Conservation (phyloP, 1,284 basidiomycete genomes). For the Coniferiporia sulphurascens region DNA sequence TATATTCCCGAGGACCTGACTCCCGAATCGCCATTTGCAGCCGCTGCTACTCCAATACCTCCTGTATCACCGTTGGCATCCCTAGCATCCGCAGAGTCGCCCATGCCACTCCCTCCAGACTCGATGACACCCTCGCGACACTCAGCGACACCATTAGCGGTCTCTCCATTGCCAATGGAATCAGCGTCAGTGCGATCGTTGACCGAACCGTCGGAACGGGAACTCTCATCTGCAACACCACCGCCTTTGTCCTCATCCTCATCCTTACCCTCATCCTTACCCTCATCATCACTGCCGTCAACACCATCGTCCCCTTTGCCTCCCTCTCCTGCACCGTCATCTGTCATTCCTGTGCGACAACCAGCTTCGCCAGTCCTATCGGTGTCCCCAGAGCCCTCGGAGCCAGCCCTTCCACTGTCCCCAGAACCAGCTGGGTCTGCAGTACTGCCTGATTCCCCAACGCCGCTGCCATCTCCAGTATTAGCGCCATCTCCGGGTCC, state of each 20-base stretch:
- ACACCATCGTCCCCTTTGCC: constrained; percentile 29
- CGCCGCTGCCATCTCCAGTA: neutral
- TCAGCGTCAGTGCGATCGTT: neutral
- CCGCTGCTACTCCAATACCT: constrained; percentile 1
- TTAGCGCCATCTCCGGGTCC: neutral
- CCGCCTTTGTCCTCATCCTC: constrained; percentile 20
- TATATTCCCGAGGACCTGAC: constrained; percentile 5
- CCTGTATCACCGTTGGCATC: constrained; percentile 8
- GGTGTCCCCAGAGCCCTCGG: neutral
- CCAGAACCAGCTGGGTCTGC: neutral
- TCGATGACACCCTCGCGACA: constrained; percentile 7
- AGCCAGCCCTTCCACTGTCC: neutral
- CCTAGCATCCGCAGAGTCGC: constrained; percentile 5
- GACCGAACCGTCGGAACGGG: neutral
- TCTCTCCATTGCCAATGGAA: constrained; percentile 3
- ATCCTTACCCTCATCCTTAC: constrained; percentile 22
- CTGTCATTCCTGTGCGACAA: constrained; percentile 16
- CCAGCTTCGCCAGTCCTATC: constrained; percentile 12
- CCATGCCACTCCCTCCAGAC: neutral
- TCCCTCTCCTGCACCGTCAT: constrained; percentile 27
- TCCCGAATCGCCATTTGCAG: constrained; percentile 4
- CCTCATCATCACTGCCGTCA: constrained; percentile 19
- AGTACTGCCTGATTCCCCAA: neutral
- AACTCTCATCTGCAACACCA: constrained; percentile 3
- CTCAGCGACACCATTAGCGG: neutral